Percentiles rank a stretch among this genome's conserved stretches.
These are phyloP conservation scores for Coemansia sp. DNA, from an alignment of 192 early-diverging fungal genomes.

Conservation along the genomic window DNA sequence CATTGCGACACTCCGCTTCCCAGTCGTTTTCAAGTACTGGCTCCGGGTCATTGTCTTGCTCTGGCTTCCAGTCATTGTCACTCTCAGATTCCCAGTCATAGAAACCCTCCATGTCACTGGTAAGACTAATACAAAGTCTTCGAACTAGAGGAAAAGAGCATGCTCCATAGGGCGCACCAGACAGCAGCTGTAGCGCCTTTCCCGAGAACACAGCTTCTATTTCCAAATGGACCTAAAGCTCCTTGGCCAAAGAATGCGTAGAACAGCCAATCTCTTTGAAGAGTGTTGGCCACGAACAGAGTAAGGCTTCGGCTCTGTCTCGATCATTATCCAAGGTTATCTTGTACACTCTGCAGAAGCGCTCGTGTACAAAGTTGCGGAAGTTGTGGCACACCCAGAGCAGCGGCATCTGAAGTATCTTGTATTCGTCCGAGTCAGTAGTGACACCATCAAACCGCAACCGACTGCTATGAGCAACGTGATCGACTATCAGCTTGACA, in stretches of 20 bases:
- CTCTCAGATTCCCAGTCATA: too few relatives aligned
- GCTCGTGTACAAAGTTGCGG: background rate
- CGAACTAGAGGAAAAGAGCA: background rate
- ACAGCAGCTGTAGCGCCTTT: background rate
- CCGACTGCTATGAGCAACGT: background rate
- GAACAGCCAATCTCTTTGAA: background rate
- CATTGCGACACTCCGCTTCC: too few relatives aligned
- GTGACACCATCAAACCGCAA: background rate
- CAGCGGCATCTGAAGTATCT: background rate
- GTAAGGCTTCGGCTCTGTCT: background rate
- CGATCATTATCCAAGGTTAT: background rate
- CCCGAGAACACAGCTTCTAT: background rate
- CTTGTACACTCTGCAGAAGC: background rate
- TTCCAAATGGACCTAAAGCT: background rate
- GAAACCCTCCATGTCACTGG: background rate
- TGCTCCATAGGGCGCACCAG: background rate
- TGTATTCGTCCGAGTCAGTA: background rate
- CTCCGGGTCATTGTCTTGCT: too few relatives aligned
- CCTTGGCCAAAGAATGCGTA: background rate
- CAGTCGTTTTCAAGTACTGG: too few relatives aligned
- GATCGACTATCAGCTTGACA: background rate
- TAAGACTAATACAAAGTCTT: background rate
- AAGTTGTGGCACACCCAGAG: slow-evolving; percentile 5
- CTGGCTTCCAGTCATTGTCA: too few relatives aligned
- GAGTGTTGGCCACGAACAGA: background rate